Evolutionary conservation across 169 alveolate genomes (phyloP), one percentile per base, ranked within the genome.

Genomic region (Cryptosporidium baileyi): DNA sequence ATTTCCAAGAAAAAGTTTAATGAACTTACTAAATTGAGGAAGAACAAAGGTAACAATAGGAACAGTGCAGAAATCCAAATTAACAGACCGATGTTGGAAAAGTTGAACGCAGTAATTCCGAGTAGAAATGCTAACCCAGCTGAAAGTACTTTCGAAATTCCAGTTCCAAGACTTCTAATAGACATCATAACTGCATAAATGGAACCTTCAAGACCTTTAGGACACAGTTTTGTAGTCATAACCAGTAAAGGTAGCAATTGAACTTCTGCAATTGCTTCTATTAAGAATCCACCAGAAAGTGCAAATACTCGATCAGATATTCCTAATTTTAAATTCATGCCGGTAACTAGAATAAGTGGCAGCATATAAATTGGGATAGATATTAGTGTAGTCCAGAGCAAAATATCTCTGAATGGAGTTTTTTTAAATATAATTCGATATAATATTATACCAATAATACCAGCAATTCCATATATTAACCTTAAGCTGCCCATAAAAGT

Each of bases 131-230:
- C 93, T 3, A 96, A 89, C 28, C 95, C 45, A 9, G 98, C 97
- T n/a, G 99, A 97, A 34, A 95, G 80, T 28, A 94, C 92, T 52
- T 95, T 93, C 45, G 97, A 93, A 4, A 96, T 88, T 60, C 96
- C 88, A 15, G 94, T 91, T 3, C 99, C 99, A 24, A 96, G 90
- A 81, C 95, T 95, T 44, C 96, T 91, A 44, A 98, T 95, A 19
- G 98, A 94, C 94, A 95, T 93, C 88, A 97, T 94, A 59, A 96
- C 90, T 15, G 98, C 98, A 90, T 94, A 97, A 88, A 97, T 96
- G 41, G 98, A 92, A 44, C 99, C 99, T 92, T 97, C 99, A 45
- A 96, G 94, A 15, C 97, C 97, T 80, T 95, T 94, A 15, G 99
- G 99, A 62, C 98, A 96, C 49, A 97, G 90, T 52, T 94, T 91